Conservation (phyloP, 768 basidiomycete species). For the Leccinum variicolor region DNA sequence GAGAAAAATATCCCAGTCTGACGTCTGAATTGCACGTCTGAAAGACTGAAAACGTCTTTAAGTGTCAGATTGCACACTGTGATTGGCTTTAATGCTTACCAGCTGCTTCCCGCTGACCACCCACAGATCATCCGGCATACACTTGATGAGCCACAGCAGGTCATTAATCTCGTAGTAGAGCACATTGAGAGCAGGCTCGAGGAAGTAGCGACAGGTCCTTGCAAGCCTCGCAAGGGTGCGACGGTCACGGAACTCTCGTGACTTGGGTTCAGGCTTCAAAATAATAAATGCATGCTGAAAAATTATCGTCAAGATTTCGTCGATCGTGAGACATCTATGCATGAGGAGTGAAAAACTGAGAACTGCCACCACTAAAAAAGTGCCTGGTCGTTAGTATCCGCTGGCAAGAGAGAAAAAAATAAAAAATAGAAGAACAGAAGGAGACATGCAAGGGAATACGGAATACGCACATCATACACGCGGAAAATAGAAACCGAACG, state of each 20-base stretch:
- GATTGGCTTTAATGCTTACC: slow-evolving; percentile 12
- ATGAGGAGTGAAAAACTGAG: slow-evolving; percentile 20
- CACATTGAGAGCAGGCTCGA: slow-evolving; percentile 31
- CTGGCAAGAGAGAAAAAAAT: neutral
- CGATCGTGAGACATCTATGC: slow-evolving; percentile 32
- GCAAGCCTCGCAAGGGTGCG: slow-evolving; percentile 31
- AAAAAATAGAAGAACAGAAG: neutral
- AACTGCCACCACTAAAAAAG: slow-evolving; percentile 13
- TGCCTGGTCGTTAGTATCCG: neutral
- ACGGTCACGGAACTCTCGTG: slow-evolving; percentile 28
- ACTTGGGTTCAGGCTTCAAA: slow-evolving; percentile 27
- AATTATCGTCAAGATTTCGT: slow-evolving; percentile 32
- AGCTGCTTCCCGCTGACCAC: slow-evolving; percentile 30
- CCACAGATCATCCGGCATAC: slow-evolving; percentile 31
- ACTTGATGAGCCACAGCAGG: slow-evolving; percentile 31
- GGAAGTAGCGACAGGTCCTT: slow-evolving; percentile 30
- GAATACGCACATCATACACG: slow-evolving; percentile 25
- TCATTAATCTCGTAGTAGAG: slow-evolving; percentile 31
- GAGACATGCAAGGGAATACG: neutral
- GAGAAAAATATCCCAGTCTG: slow-evolving; percentile 29
- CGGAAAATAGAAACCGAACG: slow-evolving; percentile 13
- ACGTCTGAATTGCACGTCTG: slow-evolving; percentile 16
- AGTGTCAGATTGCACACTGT: slow-evolving; percentile 7
- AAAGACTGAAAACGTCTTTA: slow-evolving; percentile 15
- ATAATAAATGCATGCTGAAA: slow-evolving; percentile 29